Evolutionary conservation across 768 basidiomycete genomes (phyloP), one percentile per base, ranked within the genome.

Genomic region (Boletus sensibilis): DNA sequence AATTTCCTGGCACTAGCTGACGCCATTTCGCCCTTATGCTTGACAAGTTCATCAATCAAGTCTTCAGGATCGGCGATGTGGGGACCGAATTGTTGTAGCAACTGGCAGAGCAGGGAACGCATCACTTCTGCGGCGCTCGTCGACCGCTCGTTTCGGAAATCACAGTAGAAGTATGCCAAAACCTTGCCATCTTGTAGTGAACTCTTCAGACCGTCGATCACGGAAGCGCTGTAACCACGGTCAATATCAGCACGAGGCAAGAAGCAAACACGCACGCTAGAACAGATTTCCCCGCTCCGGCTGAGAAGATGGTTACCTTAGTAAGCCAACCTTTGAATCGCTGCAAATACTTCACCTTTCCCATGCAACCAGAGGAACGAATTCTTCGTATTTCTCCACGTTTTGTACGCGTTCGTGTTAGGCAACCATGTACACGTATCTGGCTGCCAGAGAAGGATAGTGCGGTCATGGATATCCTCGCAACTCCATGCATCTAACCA

Each of bases 131-230:
- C 16, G 2, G 53, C 40, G 21, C 20, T 53, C 27, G 42, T 64
- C 1, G 56, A 49, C 18, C 46, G 51, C 21, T 59, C 56, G 1
- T 29, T 50, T 21, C 57, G 61, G 11, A 66, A 69, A 43, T 67
- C 54, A 3, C 64, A 67, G 6, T 69, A 67, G 16, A 67, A 64
- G n/a, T 48, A 61, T 4, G 18, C 29, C 12, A 66, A 21, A 1
- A 48, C 6, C 9, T 61, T 52, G 11, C 33, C 55, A 13, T 54
- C 54, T 2, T 37, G 12, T 4, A 50, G 29, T 0, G 31, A 20
- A 4, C 4, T 18, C 9, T 27, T 37, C 18, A 60, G 42, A 34
- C 21, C 12, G 0, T 61, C 48, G 18, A 68, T 65, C 16, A 65
- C 57, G 2, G 46, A 62, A 25, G 67, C 40, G 1, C 63, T 64